Evolutionary conservation across 2,329 filamentous ascomycete species (phyloP).

Genomic region (Monosporascus sp.): DNA sequence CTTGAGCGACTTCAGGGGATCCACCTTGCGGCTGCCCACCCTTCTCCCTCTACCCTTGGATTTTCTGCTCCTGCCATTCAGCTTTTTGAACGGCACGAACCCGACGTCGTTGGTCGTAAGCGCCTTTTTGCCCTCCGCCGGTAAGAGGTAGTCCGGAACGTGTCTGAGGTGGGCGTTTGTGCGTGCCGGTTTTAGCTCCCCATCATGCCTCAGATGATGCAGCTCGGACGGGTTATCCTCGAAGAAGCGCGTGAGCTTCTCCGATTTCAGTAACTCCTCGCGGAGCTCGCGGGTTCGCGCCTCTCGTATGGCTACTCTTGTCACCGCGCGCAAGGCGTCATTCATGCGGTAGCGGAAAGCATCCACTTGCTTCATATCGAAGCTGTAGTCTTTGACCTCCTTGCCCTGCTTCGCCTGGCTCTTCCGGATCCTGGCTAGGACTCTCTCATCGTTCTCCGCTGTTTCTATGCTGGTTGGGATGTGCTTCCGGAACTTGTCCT

Average conservation of each 20-base stretch:
- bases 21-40: slow-evolving; percentile 59
- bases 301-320: slow-evolving; percentile 82
- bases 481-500: slow-evolving; percentile 79
- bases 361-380: slow-evolving; percentile 91
- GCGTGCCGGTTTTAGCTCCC: slow-evolving; percentile 75
- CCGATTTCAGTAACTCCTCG: slow-evolving; percentile 85
- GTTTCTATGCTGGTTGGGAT: slow-evolving; percentile 74
- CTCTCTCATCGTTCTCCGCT: slow-evolving; percentile 76
- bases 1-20: slow-evolving; percentile 89
- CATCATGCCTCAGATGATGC: slow-evolving; percentile 82
- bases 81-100: slow-evolving; percentile 65
- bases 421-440: slow-evolving; percentile 72
- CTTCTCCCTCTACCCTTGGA: slow-evolving; percentile 45
- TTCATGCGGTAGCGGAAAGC: slow-evolving; percentile 93
- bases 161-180: slow-evolving; percentile 89
- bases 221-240: slow-evolving; percentile 94
- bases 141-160: slow-evolving; percentile 89
- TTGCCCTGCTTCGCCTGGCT: slow-evolving; percentile 74
- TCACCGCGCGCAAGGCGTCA: slow-evolving; percentile 86
- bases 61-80: slow-evolving; percentile 44
- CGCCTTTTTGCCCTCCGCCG: slow-evolving; percentile 66
- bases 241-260: slow-evolving; percentile 92
- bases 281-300: slow-evolving; percentile 82
- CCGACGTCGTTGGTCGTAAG: slow-evolving; percentile 63
- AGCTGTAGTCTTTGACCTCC: slow-evolving; percentile 83